Evolutionary conservation across 23 red algal genomes (phyloP).

Genomic region (Gracilaria gracilis): DNA sequence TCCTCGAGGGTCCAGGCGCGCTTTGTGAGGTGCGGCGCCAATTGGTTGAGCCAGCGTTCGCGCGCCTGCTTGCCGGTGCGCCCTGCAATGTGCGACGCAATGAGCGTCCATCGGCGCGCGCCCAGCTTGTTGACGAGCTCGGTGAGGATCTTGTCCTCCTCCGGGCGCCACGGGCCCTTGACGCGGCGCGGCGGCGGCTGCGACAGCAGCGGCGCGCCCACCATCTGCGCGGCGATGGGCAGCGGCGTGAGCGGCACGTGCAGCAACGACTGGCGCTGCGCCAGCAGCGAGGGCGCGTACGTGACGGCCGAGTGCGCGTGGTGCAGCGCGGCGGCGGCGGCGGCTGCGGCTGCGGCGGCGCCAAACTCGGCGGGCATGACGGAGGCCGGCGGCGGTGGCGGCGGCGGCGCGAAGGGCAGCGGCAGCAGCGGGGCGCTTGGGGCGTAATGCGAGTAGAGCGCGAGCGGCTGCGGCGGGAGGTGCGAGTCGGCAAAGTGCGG

Average conservation of each 20-base stretch:
- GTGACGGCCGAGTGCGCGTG: conserved; percentile 7
- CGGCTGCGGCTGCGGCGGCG: background rate
- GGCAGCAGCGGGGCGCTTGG: background rate
- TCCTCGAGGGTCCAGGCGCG: conserved; percentile 85
- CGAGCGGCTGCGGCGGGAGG: background rate
- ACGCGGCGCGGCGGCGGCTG: conserved; percentile 43
- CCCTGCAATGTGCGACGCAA: conserved; percentile 84
- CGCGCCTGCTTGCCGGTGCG: conserved; percentile 93
- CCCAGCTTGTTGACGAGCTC: conserved; percentile 66
- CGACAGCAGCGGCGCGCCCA: background rate
- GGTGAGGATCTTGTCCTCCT: conserved; percentile 75
- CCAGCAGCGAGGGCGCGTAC: background rate
- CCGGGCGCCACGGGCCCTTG: conserved; percentile 88
- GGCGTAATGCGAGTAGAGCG: conserved; percentile 6
- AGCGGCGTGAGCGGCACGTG: conserved; percentile 33
- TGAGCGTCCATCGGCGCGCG: conserved; percentile 64
- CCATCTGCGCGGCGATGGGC: conserved; percentile 4
- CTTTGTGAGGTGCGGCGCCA: conserved; percentile 79
- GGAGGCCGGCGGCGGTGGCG: background rate
- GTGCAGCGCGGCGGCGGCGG: background rate
- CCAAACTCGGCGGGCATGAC: background rate
- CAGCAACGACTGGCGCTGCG: background rate
- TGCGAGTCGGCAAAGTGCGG: background rate
- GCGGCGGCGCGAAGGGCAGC: background rate
- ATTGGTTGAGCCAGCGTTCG: conserved; percentile 91